Evolutionary conservation across 805 yeast genomes (phyloP).

Genomic region (Pachysolen tannophilus): DNA sequence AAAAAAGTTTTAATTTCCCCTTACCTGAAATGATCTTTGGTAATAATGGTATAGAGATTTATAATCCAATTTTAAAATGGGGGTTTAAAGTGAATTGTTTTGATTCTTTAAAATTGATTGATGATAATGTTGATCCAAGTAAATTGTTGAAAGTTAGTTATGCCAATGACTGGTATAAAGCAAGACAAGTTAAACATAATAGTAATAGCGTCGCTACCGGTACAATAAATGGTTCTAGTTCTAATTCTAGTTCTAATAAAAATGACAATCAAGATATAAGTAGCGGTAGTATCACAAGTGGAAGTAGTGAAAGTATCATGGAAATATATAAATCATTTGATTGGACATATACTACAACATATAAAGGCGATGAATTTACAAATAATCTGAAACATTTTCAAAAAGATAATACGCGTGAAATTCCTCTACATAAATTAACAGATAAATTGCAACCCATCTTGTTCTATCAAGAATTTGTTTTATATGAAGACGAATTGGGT

Average conservation of each 20-base stretch:
- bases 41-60: conserved; percentile 55
- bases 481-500: conserved; percentile 93
- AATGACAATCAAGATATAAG: conserved; percentile 23
- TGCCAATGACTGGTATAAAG: conserved; percentile 72
- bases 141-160: conserved; percentile 66
- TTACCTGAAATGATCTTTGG: conserved; percentile 98
- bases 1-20: conserved; percentile 60
- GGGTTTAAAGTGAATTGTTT: conserved; percentile 62
- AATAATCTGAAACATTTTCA: conserved; percentile 15
- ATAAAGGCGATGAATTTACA: conserved; percentile 48
- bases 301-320: conserved; percentile 26
- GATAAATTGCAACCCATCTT: conserved; percentile 80
- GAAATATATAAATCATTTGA: conserved; percentile 79
- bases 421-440: conserved; percentile 67
- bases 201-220: no score
- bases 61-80: conserved; percentile 31
- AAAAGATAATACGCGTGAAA: conserved; percentile 22
- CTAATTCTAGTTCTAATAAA: conserved; percentile 19
- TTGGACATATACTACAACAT: conserved; percentile 90
- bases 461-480: conserved; percentile 80
- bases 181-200: conserved; percentile 27
- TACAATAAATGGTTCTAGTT: conserved; percentile 8
- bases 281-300: no score
- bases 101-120: conserved; percentile 62
- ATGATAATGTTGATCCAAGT: conserved; percentile 30